Evolutionary conservation across 2,329 filamentous ascomycete genomes (phyloP).

Genomic region (Trichoderma simmonsii): DNA sequence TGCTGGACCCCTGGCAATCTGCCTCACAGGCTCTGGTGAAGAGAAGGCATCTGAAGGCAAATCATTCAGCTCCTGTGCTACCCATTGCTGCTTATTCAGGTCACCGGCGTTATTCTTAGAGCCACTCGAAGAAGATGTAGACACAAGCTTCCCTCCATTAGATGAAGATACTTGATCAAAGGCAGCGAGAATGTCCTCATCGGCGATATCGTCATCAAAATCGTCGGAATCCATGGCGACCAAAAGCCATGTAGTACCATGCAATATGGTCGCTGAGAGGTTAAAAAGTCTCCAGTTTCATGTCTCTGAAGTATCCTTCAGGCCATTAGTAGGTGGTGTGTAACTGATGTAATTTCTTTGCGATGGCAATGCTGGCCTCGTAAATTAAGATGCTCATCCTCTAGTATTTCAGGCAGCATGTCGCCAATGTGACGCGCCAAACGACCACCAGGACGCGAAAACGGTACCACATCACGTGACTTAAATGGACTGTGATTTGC

Average conservation of each 20-base stretch:
- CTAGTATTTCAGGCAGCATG: neutral
- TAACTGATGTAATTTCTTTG: neutral
- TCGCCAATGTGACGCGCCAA: conserved; percentile 1
- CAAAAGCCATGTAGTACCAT: neutral
- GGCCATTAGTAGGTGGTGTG: neutral
- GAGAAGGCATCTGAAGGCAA: conserved; percentile 68
- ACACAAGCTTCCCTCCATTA: conserved; percentile 19
- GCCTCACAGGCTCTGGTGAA: conserved; percentile 43
- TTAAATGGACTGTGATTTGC: neutral
- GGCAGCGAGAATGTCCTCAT: conserved; percentile 62
- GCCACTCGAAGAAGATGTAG: neutral
- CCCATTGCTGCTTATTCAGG: conserved; percentile 16
- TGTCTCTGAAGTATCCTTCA: neutral
- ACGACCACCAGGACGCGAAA: conserved; percentile 30
- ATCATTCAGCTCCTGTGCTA: conserved; percentile 48
- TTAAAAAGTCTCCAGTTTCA: neutral
- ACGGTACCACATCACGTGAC: conserved; percentile 30
- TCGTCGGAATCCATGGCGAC: conserved; percentile 55
- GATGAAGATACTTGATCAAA: conserved; percentile 50
- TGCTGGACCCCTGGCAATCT: conserved; percentile 19
- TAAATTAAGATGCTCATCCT: neutral
- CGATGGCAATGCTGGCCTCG: neutral
- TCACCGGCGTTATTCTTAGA: neutral
- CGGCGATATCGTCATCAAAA: conserved; percentile 61
- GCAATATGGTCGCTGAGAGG: neutral